Base-by-base conservation (phyloP, 108 stramenopile genomes). In the Skeletonema grethae region DNA sequence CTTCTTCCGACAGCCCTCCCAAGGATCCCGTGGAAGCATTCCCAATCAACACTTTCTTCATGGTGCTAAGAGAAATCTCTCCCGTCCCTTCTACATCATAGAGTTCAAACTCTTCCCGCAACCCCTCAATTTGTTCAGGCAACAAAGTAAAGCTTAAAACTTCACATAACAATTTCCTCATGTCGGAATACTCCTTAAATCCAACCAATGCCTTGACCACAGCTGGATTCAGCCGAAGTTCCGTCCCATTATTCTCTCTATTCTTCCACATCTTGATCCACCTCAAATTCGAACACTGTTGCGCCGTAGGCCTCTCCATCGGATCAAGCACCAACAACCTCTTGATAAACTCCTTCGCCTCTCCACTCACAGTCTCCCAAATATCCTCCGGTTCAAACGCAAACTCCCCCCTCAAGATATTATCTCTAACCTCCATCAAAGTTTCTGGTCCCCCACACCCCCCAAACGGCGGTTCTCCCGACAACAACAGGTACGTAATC, bases 101-200 rank as follows among this genome's bases (percentile, higher is more conserved):
- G 36, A 90, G 91, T 53, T 92, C 91, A 75, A 95, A 95, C 69
- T 95, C 91, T 67, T 83, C 85, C 41, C 95, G 79, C 64, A 95
- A 65, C 28, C 87, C 95, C 45, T 88, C 84, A 68, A 95, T 93
- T 55, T 95, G 95, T 13, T 93, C 92, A 0, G 95, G 92, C 34
- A 95, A 67, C n/a, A 95, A 72, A 5, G 95, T 95, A 69, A 93
- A 95, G 73, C 90, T 91, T 5, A 95, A 70, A 0, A 95, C 94
- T 78, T 95, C 94, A 66, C 90, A 92, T 5, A 95, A 58, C 11
- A 95, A 68, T 76, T 95, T 95, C 56, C 89, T 80, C 94, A 95
- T 95, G 58, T 91, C 94, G 13, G 88, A 89, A 66, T 89, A 92
- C 65, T 95, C 89, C 61, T 92, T 92, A 83, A 95, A 95, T 35